Evolutionary conservation across 805 yeast species (phyloP).

Genomic region (Saccharomycopsis olivae): DNA sequence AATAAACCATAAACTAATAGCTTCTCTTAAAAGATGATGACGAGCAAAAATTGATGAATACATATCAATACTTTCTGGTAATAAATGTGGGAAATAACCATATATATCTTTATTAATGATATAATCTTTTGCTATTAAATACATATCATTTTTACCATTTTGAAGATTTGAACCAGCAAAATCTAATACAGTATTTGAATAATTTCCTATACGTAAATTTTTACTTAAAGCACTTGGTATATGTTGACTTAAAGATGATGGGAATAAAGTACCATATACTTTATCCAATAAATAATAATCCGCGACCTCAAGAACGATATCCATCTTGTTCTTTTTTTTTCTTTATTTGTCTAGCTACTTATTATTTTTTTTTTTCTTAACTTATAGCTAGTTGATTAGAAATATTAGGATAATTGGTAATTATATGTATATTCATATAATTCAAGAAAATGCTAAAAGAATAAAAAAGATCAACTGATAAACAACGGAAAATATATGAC

Average conservation of each 20-base stretch:
- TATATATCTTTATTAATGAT: slow-evolving; percentile 32
- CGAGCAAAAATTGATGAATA: slow-evolving; percentile 63
- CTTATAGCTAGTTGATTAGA: too few relatives aligned
- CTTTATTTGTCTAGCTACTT: too few relatives aligned
- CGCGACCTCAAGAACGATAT: slow-evolving; percentile 71
- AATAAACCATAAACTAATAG: slow-evolving; percentile 50
- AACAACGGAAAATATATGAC: too few relatives aligned
- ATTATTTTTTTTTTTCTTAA: too few relatives aligned
- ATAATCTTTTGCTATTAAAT: slow-evolving; percentile 13
- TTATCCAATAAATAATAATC: slow-evolving; percentile 71
- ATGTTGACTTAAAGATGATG: slow-evolving; percentile 37
- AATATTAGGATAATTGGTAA: too few relatives aligned
- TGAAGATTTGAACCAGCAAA: background rate
- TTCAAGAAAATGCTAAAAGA: too few relatives aligned
- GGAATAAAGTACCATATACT: slow-evolving; percentile 59
- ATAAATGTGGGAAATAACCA: slow-evolving; percentile 50
- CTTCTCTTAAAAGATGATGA: slow-evolving; percentile 62
- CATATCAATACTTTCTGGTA: slow-evolving; percentile 46
- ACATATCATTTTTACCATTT: background rate
- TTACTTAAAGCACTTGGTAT: slow-evolving; percentile 23
- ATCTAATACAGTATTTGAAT: slow-evolving; percentile 15
- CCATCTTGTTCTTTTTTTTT: slow-evolving; percentile 44
- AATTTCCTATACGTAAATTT: slow-evolving; percentile 19
- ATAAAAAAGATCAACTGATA: too few relatives aligned
- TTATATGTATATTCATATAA: too few relatives aligned